Percentiles rank a stretch among this genome's conserved stretches.
These are phyloP conservation scores for Neofusicoccum laricinum DNA, from an alignment of 2,329 filamentous ascomycete species.

Conservation along the genomic window DNA sequence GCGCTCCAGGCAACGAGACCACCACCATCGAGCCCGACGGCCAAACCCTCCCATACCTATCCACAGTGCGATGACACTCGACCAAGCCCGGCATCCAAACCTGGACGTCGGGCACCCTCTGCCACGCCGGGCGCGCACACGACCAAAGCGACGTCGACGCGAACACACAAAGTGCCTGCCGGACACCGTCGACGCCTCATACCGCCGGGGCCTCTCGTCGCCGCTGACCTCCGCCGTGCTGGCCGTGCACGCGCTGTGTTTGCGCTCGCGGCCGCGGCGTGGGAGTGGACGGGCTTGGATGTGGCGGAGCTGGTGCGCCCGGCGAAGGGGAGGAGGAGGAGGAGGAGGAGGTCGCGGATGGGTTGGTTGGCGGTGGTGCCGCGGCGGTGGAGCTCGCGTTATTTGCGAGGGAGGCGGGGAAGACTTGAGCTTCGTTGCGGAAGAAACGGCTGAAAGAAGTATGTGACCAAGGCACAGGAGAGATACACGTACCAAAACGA, in stretches of 20 bases:
- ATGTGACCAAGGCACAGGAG: too few species aligned
- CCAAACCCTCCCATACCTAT: background rate
- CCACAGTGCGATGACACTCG: background rate
- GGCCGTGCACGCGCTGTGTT: slow-evolving; percentile 29
- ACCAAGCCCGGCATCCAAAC: background rate
- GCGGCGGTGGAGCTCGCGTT: too few species aligned
- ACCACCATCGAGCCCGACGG: slow-evolving; percentile 16
- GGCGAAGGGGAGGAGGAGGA: too few species aligned
- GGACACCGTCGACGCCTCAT: slow-evolving; percentile 24
- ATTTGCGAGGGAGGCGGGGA: too few species aligned
- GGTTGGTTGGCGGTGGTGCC: too few species aligned
- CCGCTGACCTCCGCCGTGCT: slow-evolving; percentile 31
- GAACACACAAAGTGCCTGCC: slow-evolving; percentile 26
- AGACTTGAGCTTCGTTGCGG: too few species aligned
- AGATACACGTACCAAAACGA: too few species aligned
- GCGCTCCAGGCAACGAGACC: slow-evolving; percentile 7
- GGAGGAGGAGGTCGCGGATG: too few species aligned
- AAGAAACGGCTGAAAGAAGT: too few species aligned
- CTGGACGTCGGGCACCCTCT: slow-evolving; percentile 19
- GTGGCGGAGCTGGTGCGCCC: background rate
- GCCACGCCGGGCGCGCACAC: background rate
- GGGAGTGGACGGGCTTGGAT: slow-evolving; percentile 23
- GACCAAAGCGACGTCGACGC: slow-evolving; percentile 2
- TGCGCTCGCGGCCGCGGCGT: slow-evolving; percentile 26
- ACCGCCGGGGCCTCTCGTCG: slow-evolving; percentile 38